phyloP scores from a whole-genome alignment of 805 yeast species.

The Babjeviella inositovora region DNA sequence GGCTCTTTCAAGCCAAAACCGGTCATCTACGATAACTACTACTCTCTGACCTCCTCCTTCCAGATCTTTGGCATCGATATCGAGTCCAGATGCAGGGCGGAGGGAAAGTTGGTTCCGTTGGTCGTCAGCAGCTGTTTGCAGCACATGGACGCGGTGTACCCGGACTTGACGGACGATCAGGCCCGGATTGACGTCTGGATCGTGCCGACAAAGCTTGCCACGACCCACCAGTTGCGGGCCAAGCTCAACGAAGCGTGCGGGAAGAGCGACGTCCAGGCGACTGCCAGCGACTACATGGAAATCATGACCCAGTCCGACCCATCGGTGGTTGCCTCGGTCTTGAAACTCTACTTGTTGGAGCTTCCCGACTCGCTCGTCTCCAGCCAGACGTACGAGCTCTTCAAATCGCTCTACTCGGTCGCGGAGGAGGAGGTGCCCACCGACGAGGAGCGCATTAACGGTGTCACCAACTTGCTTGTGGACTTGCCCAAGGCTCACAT shows the following conservation, averaged over 20 bases:
- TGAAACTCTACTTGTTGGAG: conserved; percentile 63
- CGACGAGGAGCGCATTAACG: conserved; percentile 28
- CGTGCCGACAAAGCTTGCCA: conserved; percentile 39
- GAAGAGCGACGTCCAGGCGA: conserved; percentile 6
- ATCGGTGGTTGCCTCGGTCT: conserved; percentile 45
- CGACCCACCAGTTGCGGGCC: conserved; percentile 45
- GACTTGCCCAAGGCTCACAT: conserved; percentile 57
- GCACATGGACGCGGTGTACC: conserved; percentile 56
- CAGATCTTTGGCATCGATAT: conserved; percentile 75
- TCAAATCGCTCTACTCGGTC: conserved; percentile 49
- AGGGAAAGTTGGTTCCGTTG: conserved; percentile 56
- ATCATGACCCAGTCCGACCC: conserved; percentile 23
- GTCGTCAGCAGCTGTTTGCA: conserved; percentile 46
- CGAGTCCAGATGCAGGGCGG: conserved; percentile 54
- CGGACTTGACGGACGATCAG: conserved; percentile 52
- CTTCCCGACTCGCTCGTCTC: conserved; percentile 68
- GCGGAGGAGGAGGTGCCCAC: conserved; percentile 10
- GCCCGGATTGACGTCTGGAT: conserved; percentile 58
- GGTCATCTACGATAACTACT: conserved; percentile 64
- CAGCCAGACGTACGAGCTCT: conserved; percentile 43
- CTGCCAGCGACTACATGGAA: conserved; percentile 15
- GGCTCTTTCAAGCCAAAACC: conserved; percentile 67
- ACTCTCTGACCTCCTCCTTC: conserved; percentile 39
- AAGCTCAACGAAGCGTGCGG: conserved; percentile 23
- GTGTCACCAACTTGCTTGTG: conserved; percentile 47